A percentile compares a stretch with the other conserved stretches of the same genome.
Evolutionary conservation across 148 eudicot species (phyloP).

Genomic region (Fagopyrum esculentum): DNA sequence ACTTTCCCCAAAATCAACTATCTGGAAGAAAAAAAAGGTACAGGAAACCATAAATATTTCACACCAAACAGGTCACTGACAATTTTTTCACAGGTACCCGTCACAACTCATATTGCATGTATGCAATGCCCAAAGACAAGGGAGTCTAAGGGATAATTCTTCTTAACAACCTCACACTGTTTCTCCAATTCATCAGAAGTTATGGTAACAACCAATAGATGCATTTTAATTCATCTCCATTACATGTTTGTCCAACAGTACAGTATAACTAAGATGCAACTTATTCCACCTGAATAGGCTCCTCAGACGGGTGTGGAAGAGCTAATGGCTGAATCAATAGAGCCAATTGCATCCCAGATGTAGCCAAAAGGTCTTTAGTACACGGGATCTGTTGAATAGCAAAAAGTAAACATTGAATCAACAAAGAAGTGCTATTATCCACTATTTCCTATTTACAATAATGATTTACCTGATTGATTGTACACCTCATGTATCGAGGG

Average conservation of each 20-base stretch:
- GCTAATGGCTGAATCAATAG: constrained; percentile 93
- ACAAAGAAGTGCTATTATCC: constrained; percentile 7
- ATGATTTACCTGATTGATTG: constrained; percentile 71
- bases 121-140: neutral
- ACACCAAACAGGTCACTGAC: neutral
- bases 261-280: constrained; percentile 5
- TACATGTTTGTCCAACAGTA: neutral
- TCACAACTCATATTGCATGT: neutral
- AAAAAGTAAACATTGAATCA: constrained; percentile 9
- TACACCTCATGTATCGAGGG: constrained; percentile 94
- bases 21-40: constrained; percentile 23
- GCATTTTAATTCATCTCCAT: too few relatives aligned
- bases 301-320: constrained; percentile 93
- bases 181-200: neutral
- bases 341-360: constrained; percentile 97
- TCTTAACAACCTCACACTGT: neutral
- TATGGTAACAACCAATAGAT: neutral
- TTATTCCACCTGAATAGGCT: constrained; percentile 61
- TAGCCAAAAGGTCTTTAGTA: constrained; percentile 74
- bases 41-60: neutral
- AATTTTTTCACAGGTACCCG: neutral
- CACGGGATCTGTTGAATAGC: constrained; percentile 60
- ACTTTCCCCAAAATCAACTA: constrained; percentile 94
- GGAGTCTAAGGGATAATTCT: neutral
- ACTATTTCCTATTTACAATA: neutral